Evolutionary conservation across 805 yeast species (phyloP), one percentile per base, ranked within the genome.

Genomic region (Saturnispora serradocipensis): DNA sequence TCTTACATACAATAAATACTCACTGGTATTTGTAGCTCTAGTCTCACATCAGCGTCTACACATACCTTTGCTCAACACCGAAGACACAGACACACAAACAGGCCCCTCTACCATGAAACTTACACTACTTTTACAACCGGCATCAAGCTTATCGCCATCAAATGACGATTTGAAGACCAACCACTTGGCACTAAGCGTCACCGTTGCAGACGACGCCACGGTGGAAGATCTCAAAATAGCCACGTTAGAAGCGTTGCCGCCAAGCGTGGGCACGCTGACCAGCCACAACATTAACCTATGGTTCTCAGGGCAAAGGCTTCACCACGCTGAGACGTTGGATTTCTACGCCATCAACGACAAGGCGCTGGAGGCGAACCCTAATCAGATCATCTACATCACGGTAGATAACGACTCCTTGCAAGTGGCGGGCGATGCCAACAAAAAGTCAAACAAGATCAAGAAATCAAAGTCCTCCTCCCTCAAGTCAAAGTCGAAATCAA

Each of bases 141-240:
- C 34, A 57, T 43, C 47, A 20, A 43, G 48, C 9, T n/a, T 22
- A 6, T 27, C 22, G 15, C 20, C 45, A 20, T 32, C 28, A 46
- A 28, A 43, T 22, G 38, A 10, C 18, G 43, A 49, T 24, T 27
- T 78, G 53, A 73, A 78, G n/a, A 18, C 42, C 9, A 38, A 38
- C 22, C 42, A 38, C 16, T 38, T 38, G 24, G 42, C 42, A 7
- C 42, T 38, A 38, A 38, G 4, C 22, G 42, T 38, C 8, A 72
- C 81, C 1, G 79, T 77, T 35, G 75, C 71, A 1, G 75, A 75
- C 52, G 72, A 74, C 59, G 68, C 80, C 47, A 72, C 81, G 1
- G 80, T 77, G 38, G 76, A 71, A 38, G 80, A 77, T 54, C 68
- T 79, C 56, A 71, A 72, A 50, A 67, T 68, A 44, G 71, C 77